Percentiles rank a stretch among this genome's conserved stretches.
These are phyloP conservation scores for Sphaerobolus stellatus DNA, from an alignment of 1,284 basidiomycete genomes.

Conservation along the genomic window DNA sequence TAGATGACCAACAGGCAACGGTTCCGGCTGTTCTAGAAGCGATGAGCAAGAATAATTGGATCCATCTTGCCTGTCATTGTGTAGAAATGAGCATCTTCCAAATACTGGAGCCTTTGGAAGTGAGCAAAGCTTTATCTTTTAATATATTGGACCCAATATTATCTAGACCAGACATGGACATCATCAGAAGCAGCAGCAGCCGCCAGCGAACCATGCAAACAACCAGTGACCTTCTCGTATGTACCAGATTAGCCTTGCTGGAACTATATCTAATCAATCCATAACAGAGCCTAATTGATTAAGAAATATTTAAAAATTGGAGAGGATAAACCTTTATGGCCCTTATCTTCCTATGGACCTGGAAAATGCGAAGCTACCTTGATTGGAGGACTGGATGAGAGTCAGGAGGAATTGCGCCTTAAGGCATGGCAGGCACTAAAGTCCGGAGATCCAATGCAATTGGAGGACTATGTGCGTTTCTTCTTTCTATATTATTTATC, in stretches of 20 bases:
- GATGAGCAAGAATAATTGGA: slow-evolving; percentile 11
- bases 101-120: slow-evolving; percentile 32
- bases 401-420: slow-evolving; percentile 78
- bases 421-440: slow-evolving; percentile 62
- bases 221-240: slow-evolving; percentile 42
- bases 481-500: not conserved
- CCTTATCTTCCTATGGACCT: slow-evolving; percentile 78
- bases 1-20: not conserved
- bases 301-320: slow-evolving; percentile 56
- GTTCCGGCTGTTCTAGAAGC: not conserved
- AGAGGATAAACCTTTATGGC: slow-evolving; percentile 75
- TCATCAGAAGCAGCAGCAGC: slow-evolving; percentile 16
- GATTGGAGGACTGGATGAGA: slow-evolving; percentile 69
- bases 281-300: slow-evolving; percentile 57
- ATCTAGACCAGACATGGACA: slow-evolving; percentile 46
- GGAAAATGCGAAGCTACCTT: slow-evolving; percentile 75
- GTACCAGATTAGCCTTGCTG: slow-evolving; percentile 18
- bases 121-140: slow-evolving; percentile 12
- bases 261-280: slow-evolving; percentile 17
- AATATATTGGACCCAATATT: slow-evolving; percentile 14
- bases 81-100: slow-evolving; percentile 66
- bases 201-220: slow-evolving; percentile 23
- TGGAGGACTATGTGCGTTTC: slow-evolving; percentile 67
- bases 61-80: slow-evolving; percentile 34
- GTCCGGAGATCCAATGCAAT: slow-evolving; percentile 43